phyloP scores from a whole-genome alignment of 163 green algal species.

The Prototheca stagnorum region DNA sequence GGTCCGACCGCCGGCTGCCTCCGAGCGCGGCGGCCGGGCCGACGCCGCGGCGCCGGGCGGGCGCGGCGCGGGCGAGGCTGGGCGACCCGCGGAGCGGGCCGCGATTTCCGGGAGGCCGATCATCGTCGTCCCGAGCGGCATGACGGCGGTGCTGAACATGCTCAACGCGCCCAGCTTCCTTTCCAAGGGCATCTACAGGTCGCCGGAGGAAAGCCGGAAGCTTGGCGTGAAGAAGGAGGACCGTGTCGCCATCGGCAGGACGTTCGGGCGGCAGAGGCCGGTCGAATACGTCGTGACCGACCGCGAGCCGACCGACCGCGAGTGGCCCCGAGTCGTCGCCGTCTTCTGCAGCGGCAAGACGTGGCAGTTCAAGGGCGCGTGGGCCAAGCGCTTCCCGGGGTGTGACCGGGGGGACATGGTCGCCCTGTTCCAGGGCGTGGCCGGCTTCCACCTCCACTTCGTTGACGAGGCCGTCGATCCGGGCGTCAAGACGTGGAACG shows the following conservation, averaged over 20 bases:
- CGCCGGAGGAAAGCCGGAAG: conserved; percentile 23
- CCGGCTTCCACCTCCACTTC: conserved; percentile 54
- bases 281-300: conserved; percentile 57
- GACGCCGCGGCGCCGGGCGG: too few species aligned
- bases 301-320: conserved; percentile 26
- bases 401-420: conserved; percentile 40
- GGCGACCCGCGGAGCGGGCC: too few species aligned
- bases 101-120: conserved; percentile 36
- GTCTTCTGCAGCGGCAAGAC: conserved; percentile 69
- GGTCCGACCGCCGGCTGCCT: too few species aligned
- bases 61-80: too few species aligned
- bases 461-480: conserved; percentile 37
- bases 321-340: conserved; percentile 71
- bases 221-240: conserved; percentile 13
- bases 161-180: conserved; percentile 68
- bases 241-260: conserved; percentile 24
- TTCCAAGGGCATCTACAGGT: conserved; percentile 47
- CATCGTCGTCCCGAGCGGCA: conserved; percentile 68
- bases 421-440: conserved; percentile 45
- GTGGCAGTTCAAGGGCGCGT: conserved; percentile 88
- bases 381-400: conserved; percentile 30
- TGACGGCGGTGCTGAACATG: conserved; percentile 73
- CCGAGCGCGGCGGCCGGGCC: too few species aligned
- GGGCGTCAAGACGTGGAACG: conserved; percentile 57
- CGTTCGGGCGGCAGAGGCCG: conserved; percentile 24